Evolutionary conservation across 106 monocot species (phyloP).

Genomic region (Acorus gramineus): DNA sequence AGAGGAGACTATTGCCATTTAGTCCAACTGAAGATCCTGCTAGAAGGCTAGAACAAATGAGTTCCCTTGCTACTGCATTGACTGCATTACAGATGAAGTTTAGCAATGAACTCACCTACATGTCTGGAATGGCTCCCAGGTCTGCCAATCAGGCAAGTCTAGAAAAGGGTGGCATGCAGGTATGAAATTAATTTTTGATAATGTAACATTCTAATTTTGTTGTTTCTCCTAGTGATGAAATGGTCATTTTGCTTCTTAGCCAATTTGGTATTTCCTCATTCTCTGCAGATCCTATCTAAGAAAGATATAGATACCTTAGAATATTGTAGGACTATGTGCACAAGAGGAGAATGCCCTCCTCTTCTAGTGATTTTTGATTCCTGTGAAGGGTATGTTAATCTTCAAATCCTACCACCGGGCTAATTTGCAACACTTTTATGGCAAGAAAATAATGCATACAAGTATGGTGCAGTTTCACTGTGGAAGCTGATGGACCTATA

Average conservation of each 20-base stretch:
- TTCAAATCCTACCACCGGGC: neutral
- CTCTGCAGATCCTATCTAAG: slow-evolving; percentile 52
- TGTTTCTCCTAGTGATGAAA: neutral
- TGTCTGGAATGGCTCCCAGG: slow-evolving; percentile 56
- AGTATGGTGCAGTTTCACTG: slow-evolving; percentile 60
- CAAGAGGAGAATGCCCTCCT: slow-evolving; percentile 87
- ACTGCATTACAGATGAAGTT: slow-evolving; percentile 59
- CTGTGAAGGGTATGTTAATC: slow-evolving; percentile 54
- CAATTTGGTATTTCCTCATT: neutral
- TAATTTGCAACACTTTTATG: neutral
- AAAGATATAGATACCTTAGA: slow-evolving; percentile 75
- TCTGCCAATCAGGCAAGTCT: slow-evolving; percentile 50
- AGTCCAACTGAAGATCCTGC: slow-evolving; percentile 40
- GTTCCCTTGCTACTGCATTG: slow-evolving; percentile 77
- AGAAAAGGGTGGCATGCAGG: slow-evolving; percentile 93
- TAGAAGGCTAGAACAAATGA: slow-evolving; percentile 68
- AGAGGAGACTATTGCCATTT: slow-evolving; percentile 64
- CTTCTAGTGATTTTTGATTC: slow-evolving; percentile 74
- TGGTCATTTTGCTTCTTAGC: neutral
- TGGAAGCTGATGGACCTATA: slow-evolving; percentile 70
- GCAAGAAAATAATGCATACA: neutral
- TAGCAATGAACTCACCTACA: slow-evolving; percentile 74
- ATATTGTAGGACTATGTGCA: slow-evolving; percentile 62
- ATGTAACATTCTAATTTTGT: neutral
- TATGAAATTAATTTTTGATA: slow-evolving; percentile 6